These are phyloP conservation scores for Cercospora janseana DNA, from an alignment of 2,329 filamentous ascomycete species.

Conservation along the genomic window DNA sequence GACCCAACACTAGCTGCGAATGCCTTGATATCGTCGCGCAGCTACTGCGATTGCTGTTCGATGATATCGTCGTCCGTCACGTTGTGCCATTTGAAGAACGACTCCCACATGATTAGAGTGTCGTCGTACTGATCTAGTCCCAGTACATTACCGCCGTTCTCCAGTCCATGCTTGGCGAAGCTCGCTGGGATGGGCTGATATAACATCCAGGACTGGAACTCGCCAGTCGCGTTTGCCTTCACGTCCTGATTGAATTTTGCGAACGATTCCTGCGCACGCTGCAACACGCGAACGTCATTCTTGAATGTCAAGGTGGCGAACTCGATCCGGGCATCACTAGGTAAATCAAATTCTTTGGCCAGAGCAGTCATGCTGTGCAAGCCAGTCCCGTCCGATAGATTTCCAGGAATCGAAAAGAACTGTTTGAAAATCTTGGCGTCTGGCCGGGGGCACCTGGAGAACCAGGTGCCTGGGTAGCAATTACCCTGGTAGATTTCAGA, in stretches of 20 bases:
- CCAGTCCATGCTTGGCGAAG: slow-evolving; percentile 36
- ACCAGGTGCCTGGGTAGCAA: too few species aligned
- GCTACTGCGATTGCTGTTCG: slow-evolving; percentile 19
- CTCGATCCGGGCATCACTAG: slow-evolving; percentile 15
- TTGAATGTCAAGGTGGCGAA: slow-evolving; percentile 23
- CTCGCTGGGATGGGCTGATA: slow-evolving; percentile 32
- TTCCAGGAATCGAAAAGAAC: slow-evolving; percentile 18
- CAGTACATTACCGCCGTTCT: slow-evolving; percentile 35
- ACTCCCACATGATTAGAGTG: slow-evolving; percentile 23
- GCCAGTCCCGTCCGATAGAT: slow-evolving; percentile 22
- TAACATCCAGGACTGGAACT: slow-evolving; percentile 12
- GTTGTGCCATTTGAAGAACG: slow-evolving; percentile 19
- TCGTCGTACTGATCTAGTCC: slow-evolving; percentile 39
- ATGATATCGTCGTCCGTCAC: slow-evolving; percentile 17
- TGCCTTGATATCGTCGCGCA: slow-evolving; percentile 14
- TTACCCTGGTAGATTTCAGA: too few species aligned
- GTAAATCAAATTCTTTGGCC: slow-evolving; percentile 18
- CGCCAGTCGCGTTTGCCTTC: slow-evolving; percentile 9
- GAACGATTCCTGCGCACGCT: slow-evolving; percentile 20
- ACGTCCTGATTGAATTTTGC: slow-evolving; percentile 8
- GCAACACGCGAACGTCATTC: slow-evolving; percentile 21
- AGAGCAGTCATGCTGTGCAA: slow-evolving; percentile 24
- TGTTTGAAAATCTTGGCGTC: slow-evolving; percentile 18
- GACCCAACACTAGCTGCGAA: slow-evolving; percentile 17
- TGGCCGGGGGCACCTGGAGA: too few species aligned